Conservation (phyloP, 2,329 filamentous ascomycete genomes). For the Pezizomycotina sp. region DNA sequence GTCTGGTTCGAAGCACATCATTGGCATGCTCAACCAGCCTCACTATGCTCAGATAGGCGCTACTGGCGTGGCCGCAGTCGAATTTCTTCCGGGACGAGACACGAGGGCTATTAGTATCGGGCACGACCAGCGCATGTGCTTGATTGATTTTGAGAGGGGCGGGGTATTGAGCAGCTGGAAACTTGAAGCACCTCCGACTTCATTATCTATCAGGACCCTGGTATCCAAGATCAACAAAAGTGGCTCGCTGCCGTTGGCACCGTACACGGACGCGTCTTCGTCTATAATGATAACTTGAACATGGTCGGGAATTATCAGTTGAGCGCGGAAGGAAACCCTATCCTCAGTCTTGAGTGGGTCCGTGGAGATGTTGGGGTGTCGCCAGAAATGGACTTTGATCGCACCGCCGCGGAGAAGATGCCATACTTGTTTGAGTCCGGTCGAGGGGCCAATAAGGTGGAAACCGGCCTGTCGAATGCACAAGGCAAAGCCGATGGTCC, state of each 20-base stretch:
- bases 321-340: slow-evolving; percentile 21
- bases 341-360: slow-evolving; percentile 25
- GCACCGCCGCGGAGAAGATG: not conserved
- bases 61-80: slow-evolving; percentile 23
- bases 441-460: too few relatives aligned
- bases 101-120: slow-evolving; percentile 24
- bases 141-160: slow-evolving; percentile 25
- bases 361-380: slow-evolving; percentile 16
- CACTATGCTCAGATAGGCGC: slow-evolving; percentile 23
- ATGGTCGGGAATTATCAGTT: slow-evolving; percentile 22
- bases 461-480: too few relatives aligned
- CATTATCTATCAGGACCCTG: slow-evolving; percentile 19
- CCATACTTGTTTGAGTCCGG: too few relatives aligned
- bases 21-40: slow-evolving; percentile 24
- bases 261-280: slow-evolving; percentile 23
- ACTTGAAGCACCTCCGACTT: slow-evolving; percentile 23
- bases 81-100: slow-evolving; percentile 24
- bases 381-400: not conserved
- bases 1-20: slow-evolving; percentile 21
- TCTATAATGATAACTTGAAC: slow-evolving; percentile 24
- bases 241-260: slow-evolving; percentile 24
- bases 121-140: slow-evolving; percentile 23
- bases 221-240: slow-evolving; percentile 17
- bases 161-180: slow-evolving; percentile 23
- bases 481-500: too few relatives aligned